Evolutionary conservation across 2,329 filamentous ascomycete species (phyloP).

Genomic region (Aspergillus neotritici): DNA sequence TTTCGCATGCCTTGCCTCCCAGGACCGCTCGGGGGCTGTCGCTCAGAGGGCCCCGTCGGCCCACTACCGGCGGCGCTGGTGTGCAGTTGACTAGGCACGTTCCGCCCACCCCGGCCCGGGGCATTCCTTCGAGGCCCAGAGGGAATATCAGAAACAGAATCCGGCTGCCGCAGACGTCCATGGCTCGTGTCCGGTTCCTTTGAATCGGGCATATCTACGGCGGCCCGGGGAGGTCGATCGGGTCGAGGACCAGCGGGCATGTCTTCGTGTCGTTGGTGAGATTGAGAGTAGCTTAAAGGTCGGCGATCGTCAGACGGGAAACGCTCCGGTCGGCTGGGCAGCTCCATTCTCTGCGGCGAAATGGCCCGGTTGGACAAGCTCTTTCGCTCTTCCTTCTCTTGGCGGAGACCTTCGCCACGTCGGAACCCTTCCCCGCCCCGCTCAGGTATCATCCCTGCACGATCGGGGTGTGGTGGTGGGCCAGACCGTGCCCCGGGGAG

Average conservation of each 20-base stretch:
- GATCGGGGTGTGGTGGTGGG: conserved; percentile 27
- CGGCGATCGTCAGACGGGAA: conserved; percentile 34
- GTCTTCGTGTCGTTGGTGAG: conserved; percentile 36
- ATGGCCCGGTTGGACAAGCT: conserved; percentile 19
- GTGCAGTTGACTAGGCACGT: conserved; percentile 27
- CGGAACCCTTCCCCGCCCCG: conserved; percentile 24
- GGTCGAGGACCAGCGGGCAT: conserved; percentile 51
- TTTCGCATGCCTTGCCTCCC: conserved; percentile 33
- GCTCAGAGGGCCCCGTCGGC: conserved; percentile 26
- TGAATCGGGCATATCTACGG: conserved; percentile 26
- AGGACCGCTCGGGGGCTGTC: conserved; percentile 42
- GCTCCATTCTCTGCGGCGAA: conserved; percentile 25
- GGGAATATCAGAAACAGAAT: conserved; percentile 42
- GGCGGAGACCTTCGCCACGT: conserved; percentile 24
- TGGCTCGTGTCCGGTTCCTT: conserved; percentile 43
- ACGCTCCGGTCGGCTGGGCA: conserved; percentile 33
- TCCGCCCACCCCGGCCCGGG: conserved; percentile 35
- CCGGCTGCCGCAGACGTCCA: conserved; percentile 42
- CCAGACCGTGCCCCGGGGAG: conserved; percentile 21
- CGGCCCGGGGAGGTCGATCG: conserved; percentile 29
- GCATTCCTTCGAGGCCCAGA: conserved; percentile 48
- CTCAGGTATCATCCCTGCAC: conserved; percentile 32
- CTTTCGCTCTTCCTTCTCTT: conserved; percentile 32
- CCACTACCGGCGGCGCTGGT: conserved; percentile 17
- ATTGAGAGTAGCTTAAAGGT: conserved; percentile 19